These are phyloP conservation scores for Mycosphaerella arachidis DNA, from an alignment of 2,329 filamentous ascomycete species.

Conservation along the genomic window DNA sequence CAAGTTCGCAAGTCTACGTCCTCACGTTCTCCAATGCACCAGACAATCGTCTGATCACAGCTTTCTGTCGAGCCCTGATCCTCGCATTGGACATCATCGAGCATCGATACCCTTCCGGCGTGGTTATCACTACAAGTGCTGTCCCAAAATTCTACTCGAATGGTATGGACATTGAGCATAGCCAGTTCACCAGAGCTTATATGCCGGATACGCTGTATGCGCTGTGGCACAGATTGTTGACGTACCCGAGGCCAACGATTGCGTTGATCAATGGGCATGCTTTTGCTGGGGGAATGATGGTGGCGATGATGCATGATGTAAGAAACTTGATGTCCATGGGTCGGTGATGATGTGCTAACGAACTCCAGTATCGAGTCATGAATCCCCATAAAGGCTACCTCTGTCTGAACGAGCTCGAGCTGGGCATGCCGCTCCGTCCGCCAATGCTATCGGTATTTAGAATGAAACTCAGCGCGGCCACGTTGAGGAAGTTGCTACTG, in stretches of 20 bases:
- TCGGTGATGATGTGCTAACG: background rate
- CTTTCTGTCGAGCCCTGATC: constrained; percentile 63
- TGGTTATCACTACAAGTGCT: constrained; percentile 70
- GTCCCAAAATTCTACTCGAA: constrained; percentile 79
- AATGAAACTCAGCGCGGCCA: constrained; percentile 55
- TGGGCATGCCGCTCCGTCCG: constrained; percentile 69
- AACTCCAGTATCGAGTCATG: constrained; percentile 64
- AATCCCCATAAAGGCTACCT: constrained; percentile 66
- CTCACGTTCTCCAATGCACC: constrained; percentile 66
- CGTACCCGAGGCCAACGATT: constrained; percentile 76
- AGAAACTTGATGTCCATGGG: background rate
- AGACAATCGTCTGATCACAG: constrained; percentile 70
- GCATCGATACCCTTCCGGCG: constrained; percentile 62
- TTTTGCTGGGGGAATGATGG: constrained; percentile 78
- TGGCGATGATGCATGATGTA: constrained; percentile 70
- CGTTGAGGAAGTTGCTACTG: constrained; percentile 64
- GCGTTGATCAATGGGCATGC: constrained; percentile 76
- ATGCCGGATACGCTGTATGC: constrained; percentile 58
- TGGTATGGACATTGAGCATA: constrained; percentile 71
- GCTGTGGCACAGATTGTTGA: constrained; percentile 61
- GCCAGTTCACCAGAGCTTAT: constrained; percentile 55
- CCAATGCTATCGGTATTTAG: constrained; percentile 73
- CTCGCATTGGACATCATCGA: constrained; percentile 72
- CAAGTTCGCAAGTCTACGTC: constrained; percentile 61
- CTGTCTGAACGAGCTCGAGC: constrained; percentile 77